Percentiles rank a stretch among this genome's conserved stretches.
Evolutionary conservation across 176 grass and related monocot genomes (phyloP).

Genomic region (Puccinellia tenuiflora): DNA sequence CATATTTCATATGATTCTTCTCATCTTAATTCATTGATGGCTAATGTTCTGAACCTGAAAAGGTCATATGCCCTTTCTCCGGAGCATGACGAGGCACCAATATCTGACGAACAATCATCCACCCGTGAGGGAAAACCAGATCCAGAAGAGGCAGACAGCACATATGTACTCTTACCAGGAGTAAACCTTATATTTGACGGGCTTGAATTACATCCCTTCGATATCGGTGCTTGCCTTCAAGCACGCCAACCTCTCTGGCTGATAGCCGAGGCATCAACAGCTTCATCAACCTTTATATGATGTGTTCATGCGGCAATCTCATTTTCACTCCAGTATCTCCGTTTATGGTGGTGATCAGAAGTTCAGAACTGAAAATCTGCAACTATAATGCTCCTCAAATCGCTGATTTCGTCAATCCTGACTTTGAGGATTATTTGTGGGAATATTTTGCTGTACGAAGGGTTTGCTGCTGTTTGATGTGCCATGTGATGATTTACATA

Average conservation of each 20-base stretch:
- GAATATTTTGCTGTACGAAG: neutral
- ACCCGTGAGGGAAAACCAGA: constrained; percentile 44
- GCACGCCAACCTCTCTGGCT: constrained; percentile 75
- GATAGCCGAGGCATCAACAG: constrained; percentile 76
- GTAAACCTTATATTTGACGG: constrained; percentile 94
- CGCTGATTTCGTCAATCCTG: neutral
- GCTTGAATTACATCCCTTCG: constrained; percentile 66
- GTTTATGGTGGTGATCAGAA: neutral
- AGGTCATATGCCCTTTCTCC: constrained; percentile 73
- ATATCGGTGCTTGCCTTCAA: constrained; percentile 86
- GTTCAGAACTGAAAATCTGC: neutral
- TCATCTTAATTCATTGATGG: neutral
- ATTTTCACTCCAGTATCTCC: neutral
- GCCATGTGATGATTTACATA: neutral
- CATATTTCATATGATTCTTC: neutral
- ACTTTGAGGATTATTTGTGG: neutral
- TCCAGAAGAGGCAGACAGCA: constrained; percentile 63
- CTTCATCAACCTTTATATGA: constrained; percentile 42
- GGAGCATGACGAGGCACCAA: constrained; percentile 48
- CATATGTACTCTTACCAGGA: constrained; percentile 73
- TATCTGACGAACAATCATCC: constrained; percentile 53
- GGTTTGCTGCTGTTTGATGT: neutral
- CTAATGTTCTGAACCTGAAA: constrained; percentile 19
- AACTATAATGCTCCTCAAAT: neutral
- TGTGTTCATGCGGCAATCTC: neutral